A percentile compares a stretch with the other conserved stretches of the same genome.
phyloP scores from a whole-genome alignment of 768 basidiomycete genomes.

The Boletus rufocinnamomeus region DNA sequence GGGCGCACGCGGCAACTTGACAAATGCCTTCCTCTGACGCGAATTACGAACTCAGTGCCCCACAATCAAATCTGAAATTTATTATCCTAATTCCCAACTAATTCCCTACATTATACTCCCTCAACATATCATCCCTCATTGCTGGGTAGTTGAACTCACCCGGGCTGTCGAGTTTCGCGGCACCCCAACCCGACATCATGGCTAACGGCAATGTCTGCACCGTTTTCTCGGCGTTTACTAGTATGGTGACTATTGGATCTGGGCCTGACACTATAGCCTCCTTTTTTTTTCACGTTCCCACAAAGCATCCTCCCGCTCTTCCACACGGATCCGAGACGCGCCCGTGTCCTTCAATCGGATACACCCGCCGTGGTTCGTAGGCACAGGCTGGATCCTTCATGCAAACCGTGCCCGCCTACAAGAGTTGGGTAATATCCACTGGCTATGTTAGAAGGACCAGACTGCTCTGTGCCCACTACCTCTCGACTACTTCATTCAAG shows the following conservation, averaged over 20 bases:
- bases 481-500: background rate
- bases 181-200: background rate
- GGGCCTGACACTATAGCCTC: background rate
- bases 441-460: background rate
- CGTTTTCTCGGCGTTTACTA: background rate
- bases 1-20: conserved; percentile 12
- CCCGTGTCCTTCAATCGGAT: background rate
- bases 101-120: background rate
- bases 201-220: background rate
- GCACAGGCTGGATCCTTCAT: background rate
- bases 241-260: background rate
- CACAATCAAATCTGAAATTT: background rate
- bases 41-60: conserved; percentile 17
- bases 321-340: background rate
- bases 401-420: background rate
- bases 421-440: background rate
- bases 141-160: background rate
- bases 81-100: background rate
- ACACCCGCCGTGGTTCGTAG: background rate
- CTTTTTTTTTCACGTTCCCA: background rate
- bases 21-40: background rate
- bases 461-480: background rate
- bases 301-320: background rate
- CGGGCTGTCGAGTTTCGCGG: background rate
- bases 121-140: background rate